phyloP scores from a whole-genome alignment of 139 green algal species.

The Closterium sp. region DNA sequence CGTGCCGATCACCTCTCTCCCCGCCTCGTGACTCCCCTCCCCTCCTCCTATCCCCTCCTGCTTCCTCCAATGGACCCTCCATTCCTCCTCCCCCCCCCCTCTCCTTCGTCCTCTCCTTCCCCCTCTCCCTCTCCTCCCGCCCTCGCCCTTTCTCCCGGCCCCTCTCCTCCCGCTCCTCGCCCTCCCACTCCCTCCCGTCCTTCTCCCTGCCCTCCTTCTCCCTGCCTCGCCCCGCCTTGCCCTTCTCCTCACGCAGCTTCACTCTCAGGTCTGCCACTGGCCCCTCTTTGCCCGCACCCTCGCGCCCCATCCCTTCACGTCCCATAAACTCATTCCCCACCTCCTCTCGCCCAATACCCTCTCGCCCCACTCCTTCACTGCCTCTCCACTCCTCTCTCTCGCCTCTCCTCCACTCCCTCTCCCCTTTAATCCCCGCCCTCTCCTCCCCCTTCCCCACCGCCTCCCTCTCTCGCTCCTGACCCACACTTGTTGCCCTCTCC shows the following conservation, averaged over 20 bases:
- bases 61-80: background rate
- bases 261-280: background rate
- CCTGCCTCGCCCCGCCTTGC: background rate
- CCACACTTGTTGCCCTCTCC: constrained; percentile 10
- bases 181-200: background rate
- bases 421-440: background rate
- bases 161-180: background rate
- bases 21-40: background rate
- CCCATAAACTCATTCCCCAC: background rate
- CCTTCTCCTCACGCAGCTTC: background rate
- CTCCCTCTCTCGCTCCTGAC: background rate
- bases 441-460: background rate
- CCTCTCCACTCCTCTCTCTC: background rate
- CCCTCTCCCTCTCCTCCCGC: background rate
- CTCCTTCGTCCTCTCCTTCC: background rate
- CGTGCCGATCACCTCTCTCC: background rate
- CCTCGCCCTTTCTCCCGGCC: background rate
- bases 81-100: background rate
- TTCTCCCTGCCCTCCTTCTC: background rate
- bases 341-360: too few species aligned
- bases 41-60: background rate
- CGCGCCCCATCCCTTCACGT: background rate
- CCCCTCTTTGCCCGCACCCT: background rate
- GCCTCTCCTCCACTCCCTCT: background rate
- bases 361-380: background rate